Evolutionary conservation across 257 asterid species (phyloP).

Genomic region (Catharanthus roseus): DNA sequence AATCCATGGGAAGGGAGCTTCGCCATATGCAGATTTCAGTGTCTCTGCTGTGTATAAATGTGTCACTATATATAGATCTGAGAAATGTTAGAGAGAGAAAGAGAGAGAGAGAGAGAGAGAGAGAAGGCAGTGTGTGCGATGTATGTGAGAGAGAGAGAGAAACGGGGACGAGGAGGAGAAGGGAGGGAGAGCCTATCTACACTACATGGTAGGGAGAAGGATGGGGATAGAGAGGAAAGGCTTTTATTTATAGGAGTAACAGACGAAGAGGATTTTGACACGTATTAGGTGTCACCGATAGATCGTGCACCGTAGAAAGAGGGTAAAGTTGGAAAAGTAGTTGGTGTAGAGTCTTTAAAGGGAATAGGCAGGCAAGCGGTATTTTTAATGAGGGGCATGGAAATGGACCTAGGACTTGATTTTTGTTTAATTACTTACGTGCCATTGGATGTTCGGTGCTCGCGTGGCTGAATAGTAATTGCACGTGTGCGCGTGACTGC

Average conservation of each 20-base stretch:
- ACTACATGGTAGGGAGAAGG: background rate
- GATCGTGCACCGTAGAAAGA: background rate
- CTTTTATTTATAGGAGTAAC: constrained; percentile 4
- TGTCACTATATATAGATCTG: constrained; percentile 2
- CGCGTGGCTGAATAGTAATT: too few species aligned
- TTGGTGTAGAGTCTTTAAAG: background rate
- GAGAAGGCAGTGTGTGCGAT: background rate
- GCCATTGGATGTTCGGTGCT: too few species aligned
- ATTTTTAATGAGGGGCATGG: too few species aligned
- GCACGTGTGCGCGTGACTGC: too few species aligned
- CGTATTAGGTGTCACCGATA: background rate
- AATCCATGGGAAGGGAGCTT: background rate
- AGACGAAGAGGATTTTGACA: constrained; percentile 9
- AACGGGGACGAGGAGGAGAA: background rate
- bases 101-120: background rate
- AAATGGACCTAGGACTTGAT: background rate
- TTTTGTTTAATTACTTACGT: background rate
- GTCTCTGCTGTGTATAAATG: background rate
- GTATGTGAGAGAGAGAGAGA: background rate
- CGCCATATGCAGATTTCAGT: background rate
- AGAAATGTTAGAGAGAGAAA: background rate
- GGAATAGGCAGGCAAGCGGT: too few species aligned
- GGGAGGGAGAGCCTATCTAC: background rate
- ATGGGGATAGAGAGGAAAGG: background rate
- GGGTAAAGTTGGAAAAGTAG: background rate